Conservation (phyloP, 1,139 yeast species). For the Arxiozyma telluris region DNA sequence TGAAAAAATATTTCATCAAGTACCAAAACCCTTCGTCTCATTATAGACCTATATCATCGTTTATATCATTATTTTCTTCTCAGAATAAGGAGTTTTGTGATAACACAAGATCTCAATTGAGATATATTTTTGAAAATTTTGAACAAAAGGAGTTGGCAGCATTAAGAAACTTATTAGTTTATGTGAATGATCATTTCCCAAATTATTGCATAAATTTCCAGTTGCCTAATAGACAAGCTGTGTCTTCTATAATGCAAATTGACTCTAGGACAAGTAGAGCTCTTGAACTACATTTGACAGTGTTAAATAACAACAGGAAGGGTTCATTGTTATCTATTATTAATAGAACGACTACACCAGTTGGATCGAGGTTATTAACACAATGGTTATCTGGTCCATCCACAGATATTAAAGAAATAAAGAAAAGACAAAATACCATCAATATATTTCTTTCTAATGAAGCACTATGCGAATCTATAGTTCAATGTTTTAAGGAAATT, state of each 20-base stretch:
- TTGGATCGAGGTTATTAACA: conserved; percentile 69
- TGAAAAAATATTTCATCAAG: conserved; percentile 52
- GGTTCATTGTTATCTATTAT: conserved; percentile 69
- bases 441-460: conserved; percentile 40
- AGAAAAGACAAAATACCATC: conserved; percentile 55
- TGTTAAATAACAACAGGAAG: conserved; percentile 47
- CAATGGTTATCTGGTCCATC: conserved; percentile 84
- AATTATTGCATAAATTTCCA: conserved; percentile 41
- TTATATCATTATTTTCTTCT: conserved; percentile 28
- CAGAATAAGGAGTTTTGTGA: conserved; percentile 15
- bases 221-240: conserved; percentile 43
- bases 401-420: conserved; percentile 47
- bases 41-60: conserved; percentile 30
- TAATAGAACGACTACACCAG: conserved; percentile 63
- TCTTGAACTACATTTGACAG: conserved; percentile 56
- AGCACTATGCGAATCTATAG: conserved; percentile 32
- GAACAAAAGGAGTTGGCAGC: conserved; percentile 44
- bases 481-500: conserved; percentile 32
- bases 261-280: conserved; percentile 80
- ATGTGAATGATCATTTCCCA: conserved; percentile 51
- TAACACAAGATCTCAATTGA: conserved; percentile 14
- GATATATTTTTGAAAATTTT: conserved; percentile 26
- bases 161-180: conserved; percentile 46
- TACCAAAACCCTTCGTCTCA: conserved; percentile 38
- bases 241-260: conserved; percentile 55